Evolutionary conservation across 768 basidiomycete species (phyloP).

Genomic region (Tulasnella sp.): DNA sequence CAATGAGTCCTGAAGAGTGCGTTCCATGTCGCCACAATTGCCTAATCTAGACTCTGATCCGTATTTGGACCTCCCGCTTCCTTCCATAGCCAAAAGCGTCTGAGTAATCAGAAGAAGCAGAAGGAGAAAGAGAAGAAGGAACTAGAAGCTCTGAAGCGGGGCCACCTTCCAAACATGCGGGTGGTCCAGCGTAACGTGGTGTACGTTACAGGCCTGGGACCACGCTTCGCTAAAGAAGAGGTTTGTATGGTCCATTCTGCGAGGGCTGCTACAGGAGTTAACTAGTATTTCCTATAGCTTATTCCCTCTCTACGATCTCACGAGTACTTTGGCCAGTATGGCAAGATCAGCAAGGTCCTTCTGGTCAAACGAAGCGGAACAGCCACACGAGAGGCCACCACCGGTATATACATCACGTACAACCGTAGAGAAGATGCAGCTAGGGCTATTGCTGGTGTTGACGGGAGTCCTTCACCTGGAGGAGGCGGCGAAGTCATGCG

Average conservation of each 20-base stretch:
- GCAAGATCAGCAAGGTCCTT: slow-evolving; percentile 94
- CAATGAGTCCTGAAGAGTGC: slow-evolving; percentile 93
- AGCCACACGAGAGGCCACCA: slow-evolving; percentile 69
- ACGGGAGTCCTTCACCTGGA: slow-evolving; percentile 88
- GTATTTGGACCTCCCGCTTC: slow-evolving; percentile 8
- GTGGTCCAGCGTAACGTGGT: slow-evolving; percentile 97
- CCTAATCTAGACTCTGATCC: slow-evolving; percentile 34
- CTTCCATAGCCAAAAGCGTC: slow-evolving; percentile 78
- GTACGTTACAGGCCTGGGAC: slow-evolving; percentile 94
- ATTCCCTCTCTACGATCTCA: slow-evolving; percentile 90
- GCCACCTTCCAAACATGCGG: slow-evolving; percentile 87
- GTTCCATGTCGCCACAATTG: slow-evolving; percentile 45
- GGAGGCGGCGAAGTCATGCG: slow-evolving; percentile 88
- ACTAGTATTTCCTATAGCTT: slow-evolving; percentile 53
- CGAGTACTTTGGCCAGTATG: slow-evolving; percentile 98
- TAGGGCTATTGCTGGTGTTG: slow-evolving; percentile 88
- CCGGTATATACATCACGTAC: slow-evolving; percentile 97
- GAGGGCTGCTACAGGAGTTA: background rate
- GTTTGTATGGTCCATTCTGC: slow-evolving; percentile 51
- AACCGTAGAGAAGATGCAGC: slow-evolving; percentile 93
- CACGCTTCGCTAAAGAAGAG: slow-evolving; percentile 94
- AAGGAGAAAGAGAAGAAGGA: slow-evolving; percentile 95
- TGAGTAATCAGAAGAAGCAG: slow-evolving; percentile 93
- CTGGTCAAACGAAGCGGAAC: slow-evolving; percentile 86
- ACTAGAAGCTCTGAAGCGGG: slow-evolving; percentile 79